Evolutionary conservation across 805 yeast species (phyloP).

Genomic region (Hanseniaspora lindneri): DNA sequence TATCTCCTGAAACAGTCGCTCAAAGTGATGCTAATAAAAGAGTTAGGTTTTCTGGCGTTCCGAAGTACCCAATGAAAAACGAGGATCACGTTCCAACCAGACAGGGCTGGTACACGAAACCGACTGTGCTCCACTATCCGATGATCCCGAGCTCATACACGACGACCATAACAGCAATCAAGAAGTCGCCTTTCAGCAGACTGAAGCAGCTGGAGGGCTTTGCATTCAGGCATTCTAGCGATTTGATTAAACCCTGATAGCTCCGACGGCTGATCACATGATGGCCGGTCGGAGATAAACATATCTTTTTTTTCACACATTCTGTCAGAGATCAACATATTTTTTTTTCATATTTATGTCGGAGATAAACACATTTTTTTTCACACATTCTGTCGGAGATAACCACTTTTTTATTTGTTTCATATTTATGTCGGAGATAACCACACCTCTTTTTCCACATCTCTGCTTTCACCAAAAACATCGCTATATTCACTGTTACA

Average conservation of each 20-base stretch:
- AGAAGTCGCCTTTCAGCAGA: conserved; percentile 4
- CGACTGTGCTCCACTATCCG: conserved; percentile 28
- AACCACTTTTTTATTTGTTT: too few relatives aligned
- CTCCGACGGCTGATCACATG: background rate
- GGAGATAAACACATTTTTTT: too few relatives aligned
- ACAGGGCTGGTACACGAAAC: conserved; percentile 31
- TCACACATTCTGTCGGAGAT: too few relatives aligned
- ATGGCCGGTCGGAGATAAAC: too few relatives aligned
- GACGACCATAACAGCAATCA: conserved; percentile 12
- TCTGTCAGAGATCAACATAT: too few relatives aligned
- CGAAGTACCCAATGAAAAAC: conserved; percentile 25
- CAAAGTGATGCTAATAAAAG: conserved; percentile 19
- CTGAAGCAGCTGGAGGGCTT: conserved; percentile 27
- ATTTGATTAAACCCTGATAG: conserved; percentile 1
- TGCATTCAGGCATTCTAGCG: conserved; percentile 25
- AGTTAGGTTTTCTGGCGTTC: conserved; percentile 30
- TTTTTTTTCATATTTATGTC: too few relatives aligned
- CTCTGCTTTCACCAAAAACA: too few relatives aligned
- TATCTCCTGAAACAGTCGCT: background rate
- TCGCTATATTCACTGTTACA: too few relatives aligned
- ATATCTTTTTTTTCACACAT: too few relatives aligned
- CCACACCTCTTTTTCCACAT: too few relatives aligned
- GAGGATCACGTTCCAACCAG: conserved; percentile 28
- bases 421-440: too few relatives aligned
- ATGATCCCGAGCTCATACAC: conserved; percentile 22